Percentiles rank a stretch among this genome's conserved stretches.
phyloP scores from a whole-genome alignment of 768 basidiomycete genomes.

The Fomitopsis serialis region DNA sequence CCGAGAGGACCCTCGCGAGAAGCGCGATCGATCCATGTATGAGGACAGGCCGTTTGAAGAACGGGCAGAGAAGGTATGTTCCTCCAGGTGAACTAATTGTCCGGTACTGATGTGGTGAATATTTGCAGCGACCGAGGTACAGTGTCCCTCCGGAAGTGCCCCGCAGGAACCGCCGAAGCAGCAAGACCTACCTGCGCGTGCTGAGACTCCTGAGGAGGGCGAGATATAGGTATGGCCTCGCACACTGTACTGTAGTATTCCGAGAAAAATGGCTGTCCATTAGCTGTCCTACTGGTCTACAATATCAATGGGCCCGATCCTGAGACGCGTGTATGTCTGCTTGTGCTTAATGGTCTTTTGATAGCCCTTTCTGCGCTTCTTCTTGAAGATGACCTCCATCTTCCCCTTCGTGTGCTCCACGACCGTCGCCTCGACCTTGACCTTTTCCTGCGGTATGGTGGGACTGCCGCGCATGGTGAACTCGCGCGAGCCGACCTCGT shows the following conservation, averaged over 20 bases:
- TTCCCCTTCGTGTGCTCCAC: slow-evolving; percentile 94
- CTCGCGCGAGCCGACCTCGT: slow-evolving; percentile 94
- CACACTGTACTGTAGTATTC: not conserved
- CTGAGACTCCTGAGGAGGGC: slow-evolving; percentile 83
- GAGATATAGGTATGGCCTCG: slow-evolving; percentile 49
- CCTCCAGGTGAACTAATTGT: slow-evolving; percentile 1
- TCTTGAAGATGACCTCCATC: slow-evolving; percentile 91
- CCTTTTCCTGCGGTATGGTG: slow-evolving; percentile 54
- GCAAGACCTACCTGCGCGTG: slow-evolving; percentile 35
- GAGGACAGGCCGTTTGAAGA: slow-evolving; percentile 49
- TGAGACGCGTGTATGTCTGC: slow-evolving; percentile 91
- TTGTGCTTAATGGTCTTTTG: slow-evolving; percentile 91
- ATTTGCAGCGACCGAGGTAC: slow-evolving; percentile 14
- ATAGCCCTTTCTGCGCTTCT: slow-evolving; percentile 98
- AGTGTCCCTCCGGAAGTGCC: slow-evolving; percentile 37
- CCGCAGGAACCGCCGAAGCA: slow-evolving; percentile 34
- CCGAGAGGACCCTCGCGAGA: slow-evolving; percentile 27
- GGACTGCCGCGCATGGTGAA: slow-evolving; percentile 85
- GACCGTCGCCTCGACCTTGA: slow-evolving; percentile 85
- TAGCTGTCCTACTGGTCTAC: slow-evolving; percentile 26
- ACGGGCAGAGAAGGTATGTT: slow-evolving; percentile 61
- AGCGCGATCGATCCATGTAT: slow-evolving; percentile 28
- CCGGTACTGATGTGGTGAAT: not conserved
- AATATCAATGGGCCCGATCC: slow-evolving; percentile 78
- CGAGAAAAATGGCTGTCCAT: not conserved